A percentile compares a stretch with the other conserved stretches of the same genome.
Evolutionary conservation across 2,329 filamentous ascomycete species (phyloP).

Genomic region (Fusarium protoensiforme): DNA sequence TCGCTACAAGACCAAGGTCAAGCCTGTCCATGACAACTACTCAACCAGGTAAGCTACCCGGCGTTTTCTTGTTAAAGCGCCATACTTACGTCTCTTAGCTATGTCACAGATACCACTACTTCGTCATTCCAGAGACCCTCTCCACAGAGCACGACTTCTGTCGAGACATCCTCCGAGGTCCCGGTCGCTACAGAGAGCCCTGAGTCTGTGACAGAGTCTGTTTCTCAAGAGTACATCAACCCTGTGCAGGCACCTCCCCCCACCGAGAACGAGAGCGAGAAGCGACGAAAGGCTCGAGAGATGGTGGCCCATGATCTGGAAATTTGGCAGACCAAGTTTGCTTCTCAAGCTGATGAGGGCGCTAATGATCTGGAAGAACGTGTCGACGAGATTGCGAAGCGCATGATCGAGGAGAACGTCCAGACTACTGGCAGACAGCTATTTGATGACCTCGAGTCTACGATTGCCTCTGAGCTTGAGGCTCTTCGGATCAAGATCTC

Average conservation of each 20-base stretch:
- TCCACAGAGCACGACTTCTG: constrained; percentile 42
- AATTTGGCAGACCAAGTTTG: constrained; percentile 90
- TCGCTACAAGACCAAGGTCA: constrained; percentile 66
- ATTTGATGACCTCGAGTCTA: constrained; percentile 74
- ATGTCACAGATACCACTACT: constrained; percentile 38
- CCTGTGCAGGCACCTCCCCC: constrained; percentile 58
- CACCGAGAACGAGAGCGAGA: constrained; percentile 62
- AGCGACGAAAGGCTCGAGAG: constrained; percentile 69
- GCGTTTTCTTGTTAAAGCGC: not conserved
- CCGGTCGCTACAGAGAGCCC: constrained; percentile 19
- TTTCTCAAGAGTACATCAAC: constrained; percentile 41
- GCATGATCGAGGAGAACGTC: constrained; percentile 72
- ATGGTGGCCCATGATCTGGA: constrained; percentile 82
- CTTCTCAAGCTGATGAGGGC: constrained; percentile 85
- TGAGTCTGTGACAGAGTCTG: constrained; percentile 35
- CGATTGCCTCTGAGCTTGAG: constrained; percentile 71
- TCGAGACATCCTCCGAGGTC: constrained; percentile 48
- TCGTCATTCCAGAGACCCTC: constrained; percentile 51
- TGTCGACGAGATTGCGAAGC: constrained; percentile 66
- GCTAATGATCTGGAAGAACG: constrained; percentile 77
- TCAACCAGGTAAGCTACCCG: constrained; percentile 23
- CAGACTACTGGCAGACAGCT: constrained; percentile 73
- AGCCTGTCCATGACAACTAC: constrained; percentile 40
- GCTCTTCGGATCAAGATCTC: constrained; percentile 76
- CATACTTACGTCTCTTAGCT: constrained; percentile 30